phyloP scores from a whole-genome alignment of 139 green algal species.

The Chlamydomonas sphaeroides region DNA sequence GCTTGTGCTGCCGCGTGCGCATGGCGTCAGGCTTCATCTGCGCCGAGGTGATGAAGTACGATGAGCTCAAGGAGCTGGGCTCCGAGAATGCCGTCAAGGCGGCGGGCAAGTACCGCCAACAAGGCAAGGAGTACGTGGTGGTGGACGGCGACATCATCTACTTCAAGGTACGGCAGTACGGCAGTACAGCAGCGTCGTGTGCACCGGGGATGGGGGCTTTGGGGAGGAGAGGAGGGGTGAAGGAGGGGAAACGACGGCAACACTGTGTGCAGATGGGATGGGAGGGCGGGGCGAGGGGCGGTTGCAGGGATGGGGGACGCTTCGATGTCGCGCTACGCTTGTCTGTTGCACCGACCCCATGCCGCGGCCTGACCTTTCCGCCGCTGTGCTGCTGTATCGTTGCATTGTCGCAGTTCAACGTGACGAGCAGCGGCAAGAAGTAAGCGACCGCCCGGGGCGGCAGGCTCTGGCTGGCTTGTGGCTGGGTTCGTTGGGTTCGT shows the following conservation, averaged over 20 bases:
- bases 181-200: no score
- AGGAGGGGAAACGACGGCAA: background rate
- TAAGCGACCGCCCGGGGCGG: no score
- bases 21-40: slow-evolving; percentile 99
- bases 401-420: slow-evolving; percentile 43
- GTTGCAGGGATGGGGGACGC: no score
- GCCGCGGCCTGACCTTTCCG: no score
- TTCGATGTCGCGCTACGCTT: background rate
- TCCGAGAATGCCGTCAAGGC: slow-evolving; percentile 90
- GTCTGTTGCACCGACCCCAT: background rate
- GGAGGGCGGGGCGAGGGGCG: no score
- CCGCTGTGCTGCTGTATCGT: background rate
- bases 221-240: background rate
- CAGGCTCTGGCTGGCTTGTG: no score
- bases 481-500: no score
- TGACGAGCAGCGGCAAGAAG: slow-evolving; percentile 57
- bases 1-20: no score
- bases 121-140: slow-evolving; percentile 94
- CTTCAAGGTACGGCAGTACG: slow-evolving; percentile 79
- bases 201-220: background rate
- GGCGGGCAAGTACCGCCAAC: slow-evolving; percentile 95
- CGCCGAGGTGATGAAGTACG: slow-evolving; percentile 90
- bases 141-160: slow-evolving; percentile 87
- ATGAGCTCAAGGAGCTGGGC: slow-evolving; percentile 86
- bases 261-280: background rate